Conservation (phyloP, 2,329 filamentous ascomycete genomes). For the Neofusicoccum cordaticola region DNA sequence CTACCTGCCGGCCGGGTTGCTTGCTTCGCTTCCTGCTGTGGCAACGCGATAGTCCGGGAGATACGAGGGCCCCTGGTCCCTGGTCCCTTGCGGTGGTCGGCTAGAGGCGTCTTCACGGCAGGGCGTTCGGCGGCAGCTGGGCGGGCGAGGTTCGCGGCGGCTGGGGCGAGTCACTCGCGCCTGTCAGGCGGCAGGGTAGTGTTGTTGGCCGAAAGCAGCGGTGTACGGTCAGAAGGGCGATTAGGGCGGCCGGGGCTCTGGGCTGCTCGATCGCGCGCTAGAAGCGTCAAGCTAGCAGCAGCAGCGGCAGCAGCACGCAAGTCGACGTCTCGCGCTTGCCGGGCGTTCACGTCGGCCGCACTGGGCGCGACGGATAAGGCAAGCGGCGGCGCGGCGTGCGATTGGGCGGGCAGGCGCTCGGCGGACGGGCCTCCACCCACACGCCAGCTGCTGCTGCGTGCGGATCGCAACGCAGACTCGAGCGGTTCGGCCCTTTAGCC, state of each 20-base stretch:
- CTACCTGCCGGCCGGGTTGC: neutral
- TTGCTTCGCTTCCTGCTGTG: neutral
- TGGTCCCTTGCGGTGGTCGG: too few relatives aligned
- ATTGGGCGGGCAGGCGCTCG: constrained; percentile 3
- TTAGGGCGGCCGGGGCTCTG: neutral
- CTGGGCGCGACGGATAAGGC: neutral
- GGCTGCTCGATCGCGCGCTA: neutral
- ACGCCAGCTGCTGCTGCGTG: neutral
- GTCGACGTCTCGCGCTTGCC: neutral
- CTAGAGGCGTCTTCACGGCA: neutral
- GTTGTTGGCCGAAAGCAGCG: neutral
- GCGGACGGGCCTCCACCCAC: neutral
- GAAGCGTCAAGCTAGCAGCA: neutral
- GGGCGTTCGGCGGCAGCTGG: neutral
- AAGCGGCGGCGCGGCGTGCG: neutral
- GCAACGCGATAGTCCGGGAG: neutral
- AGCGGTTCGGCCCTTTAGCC: constrained; percentile 8
- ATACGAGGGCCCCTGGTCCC: neutral
- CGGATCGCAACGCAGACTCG: neutral
- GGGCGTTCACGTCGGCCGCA: neutral
- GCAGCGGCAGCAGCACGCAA: too few relatives aligned
- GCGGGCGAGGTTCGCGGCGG: neutral
- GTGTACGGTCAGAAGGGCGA: constrained; percentile 8
- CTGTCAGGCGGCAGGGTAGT: constrained; percentile 2
- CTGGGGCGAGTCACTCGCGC: neutral